Conservation (phyloP, 805 yeast species). For the Pichia thaimueangensis region DNA sequence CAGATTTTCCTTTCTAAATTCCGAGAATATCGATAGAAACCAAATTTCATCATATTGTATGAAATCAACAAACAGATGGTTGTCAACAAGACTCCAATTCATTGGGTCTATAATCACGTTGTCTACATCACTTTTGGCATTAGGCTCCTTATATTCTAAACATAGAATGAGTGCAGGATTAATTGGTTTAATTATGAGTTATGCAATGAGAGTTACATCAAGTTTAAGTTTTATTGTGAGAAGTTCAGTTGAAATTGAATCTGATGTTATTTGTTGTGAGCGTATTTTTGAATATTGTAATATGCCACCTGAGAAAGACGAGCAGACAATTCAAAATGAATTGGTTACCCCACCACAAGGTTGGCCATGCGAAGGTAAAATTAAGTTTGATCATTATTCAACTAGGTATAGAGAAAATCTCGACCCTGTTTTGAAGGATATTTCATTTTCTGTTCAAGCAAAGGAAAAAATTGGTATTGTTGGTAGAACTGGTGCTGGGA, state of each 20-base stretch:
- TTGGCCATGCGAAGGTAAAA: slow-evolving; percentile 53
- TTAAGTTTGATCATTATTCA: slow-evolving; percentile 46
- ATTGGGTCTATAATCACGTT: slow-evolving; percentile 54
- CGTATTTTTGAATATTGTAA: slow-evolving; percentile 82
- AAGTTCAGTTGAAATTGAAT: slow-evolving; percentile 56
- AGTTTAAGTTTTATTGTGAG: slow-evolving; percentile 52
- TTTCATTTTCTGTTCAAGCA: slow-evolving; percentile 42
- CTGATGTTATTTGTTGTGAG: slow-evolving; percentile 76
- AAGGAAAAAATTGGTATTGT: slow-evolving; percentile 66
- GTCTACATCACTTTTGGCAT: slow-evolving; percentile 42
- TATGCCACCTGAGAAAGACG: slow-evolving; percentile 73
- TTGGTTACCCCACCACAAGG: slow-evolving; percentile 32
- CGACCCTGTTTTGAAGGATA: slow-evolving; percentile 50
- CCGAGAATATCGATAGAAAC: slow-evolving; percentile 42
- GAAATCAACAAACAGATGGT: slow-evolving; percentile 59
- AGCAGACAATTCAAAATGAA: slow-evolving; percentile 33
- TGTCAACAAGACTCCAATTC: slow-evolving; percentile 52
- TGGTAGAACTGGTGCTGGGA: slow-evolving; percentile 78
- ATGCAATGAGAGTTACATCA: slow-evolving; percentile 51
- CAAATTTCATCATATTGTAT: slow-evolving; percentile 42
- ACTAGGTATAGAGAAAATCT: slow-evolving; percentile 53
- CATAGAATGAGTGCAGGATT: slow-evolving; percentile 49
- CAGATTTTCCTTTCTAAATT: slow-evolving; percentile 55
- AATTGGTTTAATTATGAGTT: slow-evolving; percentile 60
- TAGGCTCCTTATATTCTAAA: slow-evolving; percentile 32